These are phyloP conservation scores for Zymoseptoria ardabiliae DNA, from an alignment of 2,329 filamentous ascomycete species.

Conservation along the genomic window DNA sequence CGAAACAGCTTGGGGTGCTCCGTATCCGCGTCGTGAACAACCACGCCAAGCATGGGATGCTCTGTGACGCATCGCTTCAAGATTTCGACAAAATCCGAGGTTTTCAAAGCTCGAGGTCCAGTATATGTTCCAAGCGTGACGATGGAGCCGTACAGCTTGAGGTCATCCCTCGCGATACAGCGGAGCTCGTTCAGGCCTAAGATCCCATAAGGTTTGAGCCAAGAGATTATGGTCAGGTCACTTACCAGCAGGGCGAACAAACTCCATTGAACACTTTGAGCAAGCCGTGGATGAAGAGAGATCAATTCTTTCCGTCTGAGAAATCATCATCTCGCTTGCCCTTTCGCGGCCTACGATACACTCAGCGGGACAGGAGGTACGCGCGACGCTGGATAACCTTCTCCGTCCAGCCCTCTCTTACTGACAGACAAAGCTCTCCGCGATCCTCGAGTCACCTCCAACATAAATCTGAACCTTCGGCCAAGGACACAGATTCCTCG, in stretches of 20 bases:
- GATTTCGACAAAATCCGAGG: constrained; percentile 23
- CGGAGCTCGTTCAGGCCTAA: constrained; percentile 37
- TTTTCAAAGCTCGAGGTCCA: constrained; percentile 10
- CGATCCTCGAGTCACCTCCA: constrained; percentile 5
- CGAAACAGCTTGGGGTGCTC: constrained; percentile 32
- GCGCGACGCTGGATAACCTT: neutral
- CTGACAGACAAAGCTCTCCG: constrained; percentile 8
- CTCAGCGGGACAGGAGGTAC: neutral
- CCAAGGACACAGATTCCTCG: constrained; percentile 9
- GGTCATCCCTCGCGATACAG: constrained; percentile 35
- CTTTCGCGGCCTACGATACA: neutral
- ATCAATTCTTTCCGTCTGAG: no score
- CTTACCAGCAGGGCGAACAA: constrained; percentile 10
- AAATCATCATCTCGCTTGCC: no score
- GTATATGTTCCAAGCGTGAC: constrained; percentile 33
- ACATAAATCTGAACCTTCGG: constrained; percentile 14
- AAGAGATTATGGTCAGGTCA: neutral
- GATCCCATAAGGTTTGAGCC: neutral
- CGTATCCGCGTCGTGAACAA: constrained; percentile 31
- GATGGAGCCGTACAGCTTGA: constrained; percentile 36
- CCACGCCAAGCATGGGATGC: constrained; percentile 34
- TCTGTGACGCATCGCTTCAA: constrained; percentile 34
- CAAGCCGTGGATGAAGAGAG: no score
- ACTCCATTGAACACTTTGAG: constrained; percentile 1
- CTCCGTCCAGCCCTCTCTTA: neutral